These are phyloP conservation scores for Hypsizygus marmoreus DNA, from an alignment of 768 basidiomycete species.

Conservation along the genomic window DNA sequence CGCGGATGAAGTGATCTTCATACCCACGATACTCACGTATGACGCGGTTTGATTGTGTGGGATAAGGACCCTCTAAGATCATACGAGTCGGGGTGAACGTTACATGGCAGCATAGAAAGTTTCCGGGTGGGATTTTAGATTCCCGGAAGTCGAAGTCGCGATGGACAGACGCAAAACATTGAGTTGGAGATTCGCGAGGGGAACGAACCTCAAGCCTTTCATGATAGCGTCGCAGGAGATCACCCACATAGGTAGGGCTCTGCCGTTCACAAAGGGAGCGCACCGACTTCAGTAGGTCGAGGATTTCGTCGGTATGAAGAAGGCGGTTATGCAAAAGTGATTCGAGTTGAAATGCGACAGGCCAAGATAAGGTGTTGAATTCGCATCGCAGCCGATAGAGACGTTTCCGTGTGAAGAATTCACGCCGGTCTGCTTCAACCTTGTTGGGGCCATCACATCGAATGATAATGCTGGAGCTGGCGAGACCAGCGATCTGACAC, in stretches of 20 bases:
- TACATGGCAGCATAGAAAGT: conserved; percentile 72
- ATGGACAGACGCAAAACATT: conserved; percentile 45
- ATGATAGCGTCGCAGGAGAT: conserved; percentile 57
- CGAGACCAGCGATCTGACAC: conserved; percentile 51
- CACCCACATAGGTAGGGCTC: conserved; percentile 34
- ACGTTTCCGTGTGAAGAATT: conserved; percentile 51
- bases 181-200: conserved; percentile 35
- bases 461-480: conserved; percentile 30
- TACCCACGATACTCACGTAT: conserved; percentile 66
- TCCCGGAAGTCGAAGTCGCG: conserved; percentile 25
- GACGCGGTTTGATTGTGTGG: conserved; percentile 78
- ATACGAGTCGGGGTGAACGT: conserved; percentile 77
- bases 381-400: conserved; percentile 47
- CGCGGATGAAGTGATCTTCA: conserved; percentile 74
- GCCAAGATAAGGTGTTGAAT: conserved; percentile 57
- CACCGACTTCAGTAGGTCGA: conserved; percentile 45
- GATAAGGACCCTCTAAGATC: conserved; percentile 74
- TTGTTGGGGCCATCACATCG: conserved; percentile 30
- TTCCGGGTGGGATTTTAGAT: conserved; percentile 31
- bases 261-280: conserved; percentile 37
- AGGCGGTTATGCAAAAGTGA: conserved; percentile 63
- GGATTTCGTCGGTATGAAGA: conserved; percentile 61
- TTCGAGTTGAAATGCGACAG: conserved; percentile 77
- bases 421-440: conserved; percentile 50
- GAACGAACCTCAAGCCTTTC: conserved; percentile 48